Conservation (phyloP, 2,329 filamentous ascomycete species). For the Daldinia eschscholtzii region DNA sequence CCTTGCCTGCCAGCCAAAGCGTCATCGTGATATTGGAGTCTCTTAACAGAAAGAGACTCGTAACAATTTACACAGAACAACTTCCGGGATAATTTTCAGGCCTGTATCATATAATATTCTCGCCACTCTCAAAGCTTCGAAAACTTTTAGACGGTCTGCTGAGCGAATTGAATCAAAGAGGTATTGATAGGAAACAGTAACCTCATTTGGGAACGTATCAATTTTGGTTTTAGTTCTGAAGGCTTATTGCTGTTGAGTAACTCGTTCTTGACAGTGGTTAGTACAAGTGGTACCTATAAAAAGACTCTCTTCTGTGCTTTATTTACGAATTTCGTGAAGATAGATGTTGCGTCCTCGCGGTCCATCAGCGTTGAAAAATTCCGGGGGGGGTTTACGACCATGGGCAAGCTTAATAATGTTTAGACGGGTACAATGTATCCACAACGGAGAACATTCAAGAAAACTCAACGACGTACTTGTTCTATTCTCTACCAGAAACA, state of each 20-base stretch:
- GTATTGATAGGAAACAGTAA: neutral
- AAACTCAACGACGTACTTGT: conserved; percentile 34
- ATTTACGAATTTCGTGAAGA: neutral
- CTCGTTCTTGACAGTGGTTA: neutral
- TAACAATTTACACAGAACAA: no score
- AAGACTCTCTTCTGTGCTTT: neutral
- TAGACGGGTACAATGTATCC: neutral
- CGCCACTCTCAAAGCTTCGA: neutral
- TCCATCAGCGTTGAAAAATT: neutral
- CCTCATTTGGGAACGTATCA: neutral
- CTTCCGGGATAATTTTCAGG: no score
- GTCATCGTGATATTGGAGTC: neutral
- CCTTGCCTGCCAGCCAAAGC: neutral
- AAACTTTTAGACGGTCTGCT: neutral
- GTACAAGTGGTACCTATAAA: neutral
- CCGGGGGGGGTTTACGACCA: neutral
- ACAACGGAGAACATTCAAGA: conserved; percentile 25
- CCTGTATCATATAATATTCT: neutral
- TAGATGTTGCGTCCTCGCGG: neutral
- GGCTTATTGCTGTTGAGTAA: neutral
- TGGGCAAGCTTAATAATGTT: neutral
- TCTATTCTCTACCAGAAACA: conserved; percentile 40
- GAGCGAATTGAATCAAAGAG: neutral
- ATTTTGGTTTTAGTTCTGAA: neutral
- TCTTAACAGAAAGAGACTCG: neutral